Evolutionary conservation across 257 asterid genomes (phyloP), one percentile per base, ranked within the genome.

Genomic region (Euphrasia confusa): DNA sequence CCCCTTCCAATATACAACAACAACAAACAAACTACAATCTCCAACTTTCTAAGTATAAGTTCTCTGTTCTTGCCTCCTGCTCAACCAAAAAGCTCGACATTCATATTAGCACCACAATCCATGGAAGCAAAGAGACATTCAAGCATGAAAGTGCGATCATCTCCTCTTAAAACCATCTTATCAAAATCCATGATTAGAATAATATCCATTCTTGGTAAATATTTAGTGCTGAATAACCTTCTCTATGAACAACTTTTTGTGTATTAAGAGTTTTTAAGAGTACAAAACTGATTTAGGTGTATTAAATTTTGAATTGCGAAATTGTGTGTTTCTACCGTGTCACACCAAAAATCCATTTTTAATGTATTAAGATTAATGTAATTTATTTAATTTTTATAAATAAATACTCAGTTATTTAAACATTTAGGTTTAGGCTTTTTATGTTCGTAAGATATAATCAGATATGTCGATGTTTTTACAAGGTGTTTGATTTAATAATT

Each of bases 171-270:
- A 68, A 60, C 69, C 49, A 42, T 4, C 42, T 66, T 18, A 56
- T 14, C 65, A 13, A 10, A 35, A 58, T 68, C 44, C 32, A 64
- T 32, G 52, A 67, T 78, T 75, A 93, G 80, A 77, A 93, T 77
- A 93, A 60, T 70, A 93, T 71, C 68, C 77, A 71, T 42, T 87
- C 96, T 68, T 85, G 94, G 77, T 93, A 93, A 55, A 80, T 72
- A 69, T 89, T 84, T 72, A 87, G 77, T 27, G 97, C 86, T 72
- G 87, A 71, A 93, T 81, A 67, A 89, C 79, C 90, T 87, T 93
- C 83, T 81, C 88, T 67, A 87, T 72, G 64, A 89, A 81, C 68
- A 83, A 49, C 63, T 93, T 93, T 14, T 88, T 69, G 76, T 93
- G 90, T 81, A 93, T n/a, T n/a, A n/a, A n/a, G n/a, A n/a, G n/a